Base-by-base conservation (phyloP, 2,329 filamentous ascomycete species). In the Chrysoporthe puriensis region DNA sequence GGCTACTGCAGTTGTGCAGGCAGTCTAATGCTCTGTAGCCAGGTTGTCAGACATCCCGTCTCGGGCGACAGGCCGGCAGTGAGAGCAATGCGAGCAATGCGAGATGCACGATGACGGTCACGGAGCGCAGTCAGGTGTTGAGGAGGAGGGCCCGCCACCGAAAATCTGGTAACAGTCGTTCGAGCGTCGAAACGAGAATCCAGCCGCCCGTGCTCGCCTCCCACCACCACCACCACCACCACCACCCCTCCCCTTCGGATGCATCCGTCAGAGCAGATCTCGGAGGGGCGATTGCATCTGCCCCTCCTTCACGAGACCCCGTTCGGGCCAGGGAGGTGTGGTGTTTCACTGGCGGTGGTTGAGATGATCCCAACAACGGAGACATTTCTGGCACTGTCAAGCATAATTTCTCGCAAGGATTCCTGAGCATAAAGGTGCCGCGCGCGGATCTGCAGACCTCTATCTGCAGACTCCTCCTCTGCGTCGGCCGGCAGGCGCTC, bases 211-310 rank as follows among this genome's bases (percentile, higher is more conserved):
- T 46, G 56, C 54, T 54, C 44, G 48, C 16, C 18, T 40, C 21
- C 56, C 32, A 61, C 66, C 66, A 62, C 66, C 62, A 46, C 34
- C 50, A 61, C 56, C 32, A 61, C 66, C 66, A 62, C 66, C 62
- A 46, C 34, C 50, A 61, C 66, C 66, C 66, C 66, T 65, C 56
- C 34, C 50, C 42, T 18, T 46, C 66, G 62, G 66, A 34, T 44
- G 66, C 56, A 43, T 61, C 66, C 66, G 66, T 40, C 32, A 36
- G 18, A 40, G 54, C 14, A 57, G 54, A 57, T 57, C 54, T 57
- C 34, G 34, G 34, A 57, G 16, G 32, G 57, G 8, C 40, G 40
- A 66, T 68, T 62, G 64, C 52, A 59, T 54, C 43, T 48, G 66
- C 58, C 66, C 66, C 66, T 60, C 61, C 56, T 44, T 42, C 32